phyloP scores from a whole-genome alignment of 2,329 filamentous ascomycete genomes.

The Tolypocladium inflatum region DNA sequence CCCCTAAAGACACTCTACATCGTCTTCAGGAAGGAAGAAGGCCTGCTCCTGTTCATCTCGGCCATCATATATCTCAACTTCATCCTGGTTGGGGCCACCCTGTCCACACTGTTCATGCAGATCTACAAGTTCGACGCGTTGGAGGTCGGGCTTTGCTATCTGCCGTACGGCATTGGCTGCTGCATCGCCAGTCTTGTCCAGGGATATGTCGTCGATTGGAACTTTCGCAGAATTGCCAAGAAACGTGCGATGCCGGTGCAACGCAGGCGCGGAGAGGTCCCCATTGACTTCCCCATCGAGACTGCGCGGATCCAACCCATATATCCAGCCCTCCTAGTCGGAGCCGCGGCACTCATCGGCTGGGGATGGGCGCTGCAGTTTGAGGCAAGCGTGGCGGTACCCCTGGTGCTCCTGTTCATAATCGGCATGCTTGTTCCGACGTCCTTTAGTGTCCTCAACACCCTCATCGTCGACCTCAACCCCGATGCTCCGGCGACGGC shows the following conservation, averaged over 20 bases:
- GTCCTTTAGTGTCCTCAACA: slow-evolving; percentile 54
- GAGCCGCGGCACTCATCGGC: slow-evolving; percentile 40
- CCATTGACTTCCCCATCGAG: slow-evolving; percentile 45
- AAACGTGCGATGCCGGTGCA: slow-evolving; percentile 52
- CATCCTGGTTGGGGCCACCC: slow-evolving; percentile 41
- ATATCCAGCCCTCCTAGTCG: slow-evolving; percentile 43
- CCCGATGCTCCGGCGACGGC: slow-evolving; percentile 51
- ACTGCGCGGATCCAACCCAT: slow-evolving; percentile 43
- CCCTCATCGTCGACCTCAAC: slow-evolving; percentile 54
- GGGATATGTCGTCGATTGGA: slow-evolving; percentile 53
- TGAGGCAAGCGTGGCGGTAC: slow-evolving; percentile 41
- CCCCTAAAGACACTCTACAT: slow-evolving; percentile 45
- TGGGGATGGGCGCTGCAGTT: slow-evolving; percentile 50
- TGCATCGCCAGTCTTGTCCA: slow-evolving; percentile 38
- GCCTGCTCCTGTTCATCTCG: slow-evolving; percentile 41
- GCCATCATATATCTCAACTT: slow-evolving; percentile 47
- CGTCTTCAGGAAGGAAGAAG: slow-evolving; percentile 48
- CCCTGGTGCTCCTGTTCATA: slow-evolving; percentile 46
- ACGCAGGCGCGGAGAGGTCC: slow-evolving; percentile 44
- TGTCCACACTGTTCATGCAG: slow-evolving; percentile 39
- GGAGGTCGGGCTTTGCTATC: slow-evolving; percentile 43
- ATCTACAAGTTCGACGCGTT: slow-evolving; percentile 43
- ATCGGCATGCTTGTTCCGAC: slow-evolving; percentile 50
- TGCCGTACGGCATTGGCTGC: slow-evolving; percentile 43
- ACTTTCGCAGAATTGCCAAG: slow-evolving; percentile 59